Conservation (phyloP, 768 basidiomycete species). For the Holtermannia corniformis region DNA sequence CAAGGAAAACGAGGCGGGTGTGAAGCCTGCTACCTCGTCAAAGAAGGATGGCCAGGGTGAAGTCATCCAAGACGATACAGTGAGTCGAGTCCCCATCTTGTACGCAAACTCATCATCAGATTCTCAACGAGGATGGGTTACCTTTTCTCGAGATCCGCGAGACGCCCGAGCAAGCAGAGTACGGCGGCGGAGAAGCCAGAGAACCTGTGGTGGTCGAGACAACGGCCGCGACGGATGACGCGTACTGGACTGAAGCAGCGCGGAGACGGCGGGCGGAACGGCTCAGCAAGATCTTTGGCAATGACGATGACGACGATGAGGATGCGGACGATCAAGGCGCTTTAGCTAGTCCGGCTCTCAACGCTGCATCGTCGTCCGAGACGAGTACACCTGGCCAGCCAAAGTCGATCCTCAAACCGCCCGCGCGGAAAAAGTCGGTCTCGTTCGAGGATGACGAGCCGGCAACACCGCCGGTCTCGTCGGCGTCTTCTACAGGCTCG, state of each 20-base stretch:
- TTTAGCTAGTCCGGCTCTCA: not conserved
- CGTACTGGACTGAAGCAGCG: slow-evolving; percentile 24
- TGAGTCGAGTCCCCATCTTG: not conserved
- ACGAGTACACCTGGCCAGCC: not conserved
- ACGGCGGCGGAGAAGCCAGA: slow-evolving; percentile 8
- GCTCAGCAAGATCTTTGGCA: slow-evolving; percentile 15
- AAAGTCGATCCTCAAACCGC: slow-evolving; percentile 27
- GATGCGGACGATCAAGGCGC: slow-evolving; percentile 6
- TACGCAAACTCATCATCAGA: slow-evolving; percentile 1
- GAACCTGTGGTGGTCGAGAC: slow-evolving; percentile 12
- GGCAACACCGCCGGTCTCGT: slow-evolving; percentile 2
- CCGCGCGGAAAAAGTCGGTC: slow-evolving; percentile 27
- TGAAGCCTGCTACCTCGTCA: not conserved
- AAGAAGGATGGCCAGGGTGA: not conserved
- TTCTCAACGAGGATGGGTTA: slow-evolving; percentile 28
- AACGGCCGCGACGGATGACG: not conserved
- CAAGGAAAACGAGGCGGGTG: not conserved
- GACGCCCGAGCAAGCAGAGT: slow-evolving; percentile 1
- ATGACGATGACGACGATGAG: slow-evolving; percentile 9
- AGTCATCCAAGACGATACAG: not conserved
- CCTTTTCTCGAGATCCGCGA: slow-evolving; percentile 33
- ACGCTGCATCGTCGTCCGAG: not conserved
- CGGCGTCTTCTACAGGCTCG: slow-evolving; percentile 10
- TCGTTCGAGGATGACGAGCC: slow-evolving; percentile 28
- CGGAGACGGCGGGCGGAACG: slow-evolving; percentile 13